Base-by-base conservation (phyloP, 768 basidiomycete genomes). In the Mycena chlorophos region DNA sequence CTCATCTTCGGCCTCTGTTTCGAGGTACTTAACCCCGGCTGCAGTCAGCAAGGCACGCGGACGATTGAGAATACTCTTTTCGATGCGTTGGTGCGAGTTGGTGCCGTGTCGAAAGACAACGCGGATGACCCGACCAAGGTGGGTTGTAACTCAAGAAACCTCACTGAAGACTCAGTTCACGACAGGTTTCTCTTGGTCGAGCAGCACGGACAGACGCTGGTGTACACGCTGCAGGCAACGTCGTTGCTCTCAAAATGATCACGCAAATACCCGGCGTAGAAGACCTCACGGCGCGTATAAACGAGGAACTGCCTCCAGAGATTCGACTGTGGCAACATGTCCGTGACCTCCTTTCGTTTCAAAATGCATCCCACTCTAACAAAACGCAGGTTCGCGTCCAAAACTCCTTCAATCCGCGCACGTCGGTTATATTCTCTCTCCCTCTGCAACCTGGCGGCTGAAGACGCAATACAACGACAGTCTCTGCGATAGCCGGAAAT, bases 151-250 rank as follows among this genome's bases (percentile, higher is more conserved):
- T 38, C 20, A 29, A 29, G 8, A 16, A 10, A 2, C 10, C 29
- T 19, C 22, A 13, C 20, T 37, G 12, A 43, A 17, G 20, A 31
- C 51, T 57, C 5, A 38, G 52, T 20, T 23, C 30, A 37, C 17
- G 2, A 28, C 65, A 95, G 91, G 91, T 96, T 49, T 81, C 78
- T 46, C 82, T 98, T 13, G 86, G 83, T 20, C 84, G 97, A 27
- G 93, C 96, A 6, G 97, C 97, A 19, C 80, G 97, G 8, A 99
- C 97, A 1, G 97, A 99, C 69, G 91, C 95, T 2, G 97, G 97
- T 23, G 97, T 99, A 5, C 95, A 97, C 68, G 97, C 97, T 13
- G 94, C 94, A 22, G 91, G 95, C 10, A 99, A 99, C 68, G 74
- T 95, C 26, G 89, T 98, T 2, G 89, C 91, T 23, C 78, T 97